phyloP scores from a whole-genome alignment of 352 stramenopile genomes.

The Blastocystis sp. region DNA sequence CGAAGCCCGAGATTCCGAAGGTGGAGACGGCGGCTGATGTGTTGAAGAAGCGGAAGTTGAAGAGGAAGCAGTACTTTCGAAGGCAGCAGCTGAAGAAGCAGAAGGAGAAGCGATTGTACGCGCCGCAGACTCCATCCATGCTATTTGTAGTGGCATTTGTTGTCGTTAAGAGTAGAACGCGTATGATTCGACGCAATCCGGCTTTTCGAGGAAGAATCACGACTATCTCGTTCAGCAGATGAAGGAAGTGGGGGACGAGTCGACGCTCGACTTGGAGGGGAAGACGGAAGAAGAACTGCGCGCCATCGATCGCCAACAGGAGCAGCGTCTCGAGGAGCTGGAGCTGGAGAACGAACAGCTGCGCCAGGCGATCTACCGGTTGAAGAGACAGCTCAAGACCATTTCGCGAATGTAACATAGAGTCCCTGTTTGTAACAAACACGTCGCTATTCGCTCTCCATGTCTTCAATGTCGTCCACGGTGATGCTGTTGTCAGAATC shows the following conservation, averaged over 20 bases:
- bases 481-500: conserved; percentile 13
- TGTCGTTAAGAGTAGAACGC: not conserved
- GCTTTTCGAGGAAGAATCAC: conserved; percentile 5
- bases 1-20: not conserved
- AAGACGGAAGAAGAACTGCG: conserved; percentile 27
- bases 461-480: conserved; percentile 9
- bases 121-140: conserved; percentile 5
- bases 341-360: conserved; percentile 13
- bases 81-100: conserved; percentile 31
- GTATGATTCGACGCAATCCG: not conserved
- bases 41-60: not conserved
- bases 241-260: not conserved
- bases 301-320: not conserved
- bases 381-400: conserved; percentile 12
- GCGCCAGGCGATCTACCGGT: conserved; percentile 10
- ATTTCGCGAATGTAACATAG: conserved; percentile 21
- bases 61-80: conserved; percentile 27
- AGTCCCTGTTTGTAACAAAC: not conserved
- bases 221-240: not conserved
- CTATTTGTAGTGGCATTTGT: not conserved
- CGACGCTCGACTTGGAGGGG: not conserved
- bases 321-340: conserved; percentile 8
- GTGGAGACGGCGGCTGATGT: conserved; percentile 6
- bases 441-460: conserved; percentile 20
- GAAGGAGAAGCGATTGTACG: not conserved